Evolutionary conservation across 805 yeast species (phyloP).

Genomic region (Dipodascopsis uninucleata): DNA sequence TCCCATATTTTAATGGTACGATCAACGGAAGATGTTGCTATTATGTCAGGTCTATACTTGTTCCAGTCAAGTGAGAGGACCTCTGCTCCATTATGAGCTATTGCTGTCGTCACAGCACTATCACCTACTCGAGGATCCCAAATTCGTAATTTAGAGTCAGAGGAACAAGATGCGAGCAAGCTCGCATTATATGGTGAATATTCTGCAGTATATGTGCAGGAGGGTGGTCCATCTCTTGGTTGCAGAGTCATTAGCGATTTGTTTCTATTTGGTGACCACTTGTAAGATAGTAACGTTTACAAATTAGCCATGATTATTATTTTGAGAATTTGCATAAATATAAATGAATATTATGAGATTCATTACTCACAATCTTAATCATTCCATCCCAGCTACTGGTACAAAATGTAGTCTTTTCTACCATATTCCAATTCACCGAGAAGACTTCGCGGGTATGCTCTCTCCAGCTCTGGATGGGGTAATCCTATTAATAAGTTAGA

Average conservation of each 20-base stretch:
- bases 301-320: neutral
- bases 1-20: constrained; percentile 85
- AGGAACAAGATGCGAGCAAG: constrained; percentile 64
- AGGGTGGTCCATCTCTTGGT: constrained; percentile 24
- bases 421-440: constrained; percentile 67
- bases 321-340: neutral
- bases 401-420: constrained; percentile 63
- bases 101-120: constrained; percentile 54
- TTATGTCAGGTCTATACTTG: constrained; percentile 71
- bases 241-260: constrained; percentile 56
- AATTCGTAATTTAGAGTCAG: constrained; percentile 66
- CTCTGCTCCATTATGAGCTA: constrained; percentile 80
- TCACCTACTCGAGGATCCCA: constrained; percentile 77
- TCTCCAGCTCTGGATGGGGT: constrained; percentile 67
- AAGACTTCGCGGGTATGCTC: constrained; percentile 80
- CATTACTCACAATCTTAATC: constrained; percentile 51
- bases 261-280: constrained; percentile 63
- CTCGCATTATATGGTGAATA: constrained; percentile 70
- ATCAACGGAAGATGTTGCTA: constrained; percentile 93
- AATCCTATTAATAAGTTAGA: no score
- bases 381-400: constrained; percentile 92
- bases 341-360: neutral
- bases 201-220: constrained; percentile 30
- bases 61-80: constrained; percentile 83
- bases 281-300: neutral